Evolutionary conservation across 495 filamentous ascomycete genomes (phyloP).

Genomic region (Zalerion maritima): DNA sequence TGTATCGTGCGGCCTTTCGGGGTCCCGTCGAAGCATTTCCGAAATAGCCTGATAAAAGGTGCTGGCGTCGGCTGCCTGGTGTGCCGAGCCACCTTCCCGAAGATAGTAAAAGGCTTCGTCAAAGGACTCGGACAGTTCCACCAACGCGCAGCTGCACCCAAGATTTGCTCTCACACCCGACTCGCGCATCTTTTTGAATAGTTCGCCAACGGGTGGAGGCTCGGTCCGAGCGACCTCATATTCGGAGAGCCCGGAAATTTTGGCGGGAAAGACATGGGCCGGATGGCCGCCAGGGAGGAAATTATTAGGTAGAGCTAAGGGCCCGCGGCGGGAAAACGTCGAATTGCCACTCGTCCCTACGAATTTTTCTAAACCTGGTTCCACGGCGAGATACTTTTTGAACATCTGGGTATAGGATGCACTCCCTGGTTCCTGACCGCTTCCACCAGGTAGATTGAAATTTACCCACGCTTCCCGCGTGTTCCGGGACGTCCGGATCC

Average conservation of each 20-base stretch:
- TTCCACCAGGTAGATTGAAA: constrained; percentile 18
- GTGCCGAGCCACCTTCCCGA: too few relatives aligned
- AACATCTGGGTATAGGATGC: constrained; percentile 32
- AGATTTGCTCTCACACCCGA: constrained; percentile 20
- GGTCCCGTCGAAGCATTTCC: too few relatives aligned
- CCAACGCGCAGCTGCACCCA: constrained; percentile 18
- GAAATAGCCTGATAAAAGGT: too few relatives aligned
- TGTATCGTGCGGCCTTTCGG: too few relatives aligned
- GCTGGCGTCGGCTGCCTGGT: too few relatives aligned
- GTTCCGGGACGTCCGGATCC: constrained; percentile 26
- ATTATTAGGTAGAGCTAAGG: constrained; percentile 4
- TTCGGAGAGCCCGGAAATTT: constrained; percentile 25
- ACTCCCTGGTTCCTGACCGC: constrained; percentile 12
- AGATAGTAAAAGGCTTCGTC: constrained; percentile 21
- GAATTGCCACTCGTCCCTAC: too few relatives aligned
- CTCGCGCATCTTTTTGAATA: constrained; percentile 25
- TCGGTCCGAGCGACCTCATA: constrained; percentile 25
- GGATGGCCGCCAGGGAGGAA: constrained; percentile 23
- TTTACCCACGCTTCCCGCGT: constrained; percentile 28
- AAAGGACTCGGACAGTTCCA: constrained; percentile 18
- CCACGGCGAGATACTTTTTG: constrained; percentile 23
- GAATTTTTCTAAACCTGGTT: too few relatives aligned
- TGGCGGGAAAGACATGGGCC: constrained; percentile 20
- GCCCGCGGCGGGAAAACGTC: too few relatives aligned
- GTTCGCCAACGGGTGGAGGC: constrained; percentile 20